Conservation (phyloP, 2,329 filamentous ascomycete species). For the Tolypocladium tropicale region DNA sequence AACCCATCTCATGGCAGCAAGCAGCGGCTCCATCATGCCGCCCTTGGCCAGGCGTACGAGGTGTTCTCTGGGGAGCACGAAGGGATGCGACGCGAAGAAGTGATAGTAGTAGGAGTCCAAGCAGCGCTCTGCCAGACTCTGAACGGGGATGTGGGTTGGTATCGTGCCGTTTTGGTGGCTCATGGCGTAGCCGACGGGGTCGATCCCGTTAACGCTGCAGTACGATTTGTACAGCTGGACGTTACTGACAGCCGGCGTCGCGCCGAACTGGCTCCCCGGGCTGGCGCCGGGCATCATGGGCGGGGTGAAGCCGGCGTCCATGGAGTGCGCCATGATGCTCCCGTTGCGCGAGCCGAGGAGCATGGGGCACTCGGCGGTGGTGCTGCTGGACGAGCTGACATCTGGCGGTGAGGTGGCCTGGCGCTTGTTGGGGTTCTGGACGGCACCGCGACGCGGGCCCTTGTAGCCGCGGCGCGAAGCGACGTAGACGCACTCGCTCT, state of each 20-base stretch:
- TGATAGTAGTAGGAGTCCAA: constrained; percentile 48
- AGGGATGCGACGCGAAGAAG: constrained; percentile 48
- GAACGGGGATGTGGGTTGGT: constrained; percentile 11
- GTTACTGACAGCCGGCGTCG: constrained; percentile 10
- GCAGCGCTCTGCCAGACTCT: constrained; percentile 39
- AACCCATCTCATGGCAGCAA: constrained; percentile 45
- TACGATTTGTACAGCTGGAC: constrained; percentile 30
- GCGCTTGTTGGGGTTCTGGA: constrained; percentile 37
- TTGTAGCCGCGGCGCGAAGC: constrained; percentile 68
- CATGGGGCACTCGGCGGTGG: constrained; percentile 29
- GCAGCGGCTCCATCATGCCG: constrained; percentile 34
- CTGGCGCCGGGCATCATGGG: constrained; percentile 5
- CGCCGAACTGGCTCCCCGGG: constrained; percentile 10
- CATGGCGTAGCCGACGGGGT: constrained; percentile 10
- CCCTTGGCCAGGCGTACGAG: constrained; percentile 39
- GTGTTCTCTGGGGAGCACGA: constrained; percentile 42
- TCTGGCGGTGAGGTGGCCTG: constrained; percentile 32
- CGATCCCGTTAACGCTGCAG: constrained; percentile 14
- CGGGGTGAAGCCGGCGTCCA: constrained; percentile 3
- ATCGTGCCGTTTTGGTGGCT: constrained; percentile 6
- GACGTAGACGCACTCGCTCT: constrained; percentile 58
- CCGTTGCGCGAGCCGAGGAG: constrained; percentile 13
- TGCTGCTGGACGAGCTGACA: constrained; percentile 3
- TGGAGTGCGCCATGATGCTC: constrained; percentile 1
- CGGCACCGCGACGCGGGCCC: constrained; percentile 33